Evolutionary conservation across 208 protist genomes (phyloP), one percentile per base, ranked within the genome.

Genomic region (Leptomonas pyrrhocoris): DNA sequence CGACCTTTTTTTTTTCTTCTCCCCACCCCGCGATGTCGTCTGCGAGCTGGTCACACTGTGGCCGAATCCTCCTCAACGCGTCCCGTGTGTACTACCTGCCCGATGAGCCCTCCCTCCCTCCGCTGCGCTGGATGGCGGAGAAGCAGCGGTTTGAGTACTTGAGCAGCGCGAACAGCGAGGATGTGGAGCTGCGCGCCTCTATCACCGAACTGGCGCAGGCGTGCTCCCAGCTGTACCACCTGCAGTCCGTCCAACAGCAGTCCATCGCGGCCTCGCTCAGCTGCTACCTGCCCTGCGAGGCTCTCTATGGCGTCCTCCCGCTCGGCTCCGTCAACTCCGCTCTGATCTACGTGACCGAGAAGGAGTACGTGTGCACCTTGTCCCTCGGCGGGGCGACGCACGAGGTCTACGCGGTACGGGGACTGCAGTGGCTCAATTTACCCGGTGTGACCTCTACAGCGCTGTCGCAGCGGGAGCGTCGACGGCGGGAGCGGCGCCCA

Each of bases 241-340:
- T 63, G 6, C 63, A 57, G 42, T 57, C 56, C 4, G 38, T 79
- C 12, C 65, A 79, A 54, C 65, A 72, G 42, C 65, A 48, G 11
- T 69, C 56, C 5, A 53, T 63, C 19, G 43, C 68, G 3, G 69
- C 67, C 12, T 54, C 64, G 0, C 31, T 73, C 43, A 80, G 58
- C 46, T 48, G 48, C 13, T 73, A 70, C 31, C 49, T 84, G 53
- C 55, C 66, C 25, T 92, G 84, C 55, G 80, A 79, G 43, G 86
- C 84, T 7, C 51, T 95, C 31, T 95, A 91, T 75, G 89, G 89
- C 31, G 85, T 93, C 6, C 62, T 93, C n/a, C 73, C 75, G 1
- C 42, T 95, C 30, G 83, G 85, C 36, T 27, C 54, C 30, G 38
- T 16, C 62, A 76, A 77, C 38, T 85, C 86, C 0, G 80, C 88